Base-by-base conservation (phyloP, 1,284 basidiomycete species). In the Xanthoconium separans region DNA sequence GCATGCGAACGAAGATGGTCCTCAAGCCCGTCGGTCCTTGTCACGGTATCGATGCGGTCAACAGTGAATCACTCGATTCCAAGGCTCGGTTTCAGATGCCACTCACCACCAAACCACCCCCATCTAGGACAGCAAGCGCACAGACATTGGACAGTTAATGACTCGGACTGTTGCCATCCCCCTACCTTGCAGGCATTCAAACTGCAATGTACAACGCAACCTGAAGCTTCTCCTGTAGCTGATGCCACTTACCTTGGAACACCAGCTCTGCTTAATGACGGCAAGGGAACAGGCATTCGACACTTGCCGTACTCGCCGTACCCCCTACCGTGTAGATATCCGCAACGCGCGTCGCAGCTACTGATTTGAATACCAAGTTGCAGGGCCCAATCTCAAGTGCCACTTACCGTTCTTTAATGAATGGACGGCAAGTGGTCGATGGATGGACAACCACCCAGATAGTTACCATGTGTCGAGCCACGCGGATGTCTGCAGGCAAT, bases 71-170 rank as follows among this genome's bases (percentile, higher is more conserved):
- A 18, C 3, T 22, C 6, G 9, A 42, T 16, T 18, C 43, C 15
- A 22, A 42, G 27, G 27, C 16, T 24, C n/a, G 11, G n/a, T 10
- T 11, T 12, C 3, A 33, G 16, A 4, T 50, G 46, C 43, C 42
- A 60, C 57, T 24, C 44, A 53, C 50, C 44, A 34, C 20, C 52
- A n/a, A 42, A 53, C 50, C 44, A 34, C 20, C 34, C n/a, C 18
- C 12, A 36, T 37, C 16, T 2, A 4, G 20, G 43, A 40, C 20
- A 3, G 30, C 15, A 20, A 46, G 40, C 27, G 3, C 6, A 36
- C 4, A 12, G 18, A 24, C n/a, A n/a, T n/a, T n/a, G n/a, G n/a
- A 24, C 6, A 2, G 13, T n/a, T 13, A 4, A 22, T 16, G 3
- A n/a, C 13, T 6, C 13, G 11, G 31, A 15, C 16, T n/a, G 11